These are phyloP conservation scores for Penicillium cataractarum DNA, from an alignment of 495 filamentous ascomycete species.

Conservation along the genomic window DNA sequence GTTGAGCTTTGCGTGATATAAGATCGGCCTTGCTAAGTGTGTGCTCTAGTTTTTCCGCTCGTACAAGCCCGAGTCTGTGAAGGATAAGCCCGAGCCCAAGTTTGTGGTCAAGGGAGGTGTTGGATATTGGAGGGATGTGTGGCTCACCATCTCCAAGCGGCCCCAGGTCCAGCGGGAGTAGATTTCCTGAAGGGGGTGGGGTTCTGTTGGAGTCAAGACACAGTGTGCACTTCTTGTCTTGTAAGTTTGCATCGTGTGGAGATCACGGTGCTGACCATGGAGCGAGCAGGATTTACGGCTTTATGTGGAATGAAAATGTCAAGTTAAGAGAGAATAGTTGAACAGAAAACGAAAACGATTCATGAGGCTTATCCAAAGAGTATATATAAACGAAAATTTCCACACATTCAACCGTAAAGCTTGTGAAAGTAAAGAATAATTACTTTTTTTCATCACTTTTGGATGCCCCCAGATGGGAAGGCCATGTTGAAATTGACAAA, in stretches of 20 bases:
- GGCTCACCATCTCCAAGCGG: conserved; percentile 46
- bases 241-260: not conserved
- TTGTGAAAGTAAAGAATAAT: conserved; percentile 1
- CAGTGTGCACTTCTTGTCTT: not conserved
- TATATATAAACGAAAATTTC: conserved; percentile 13
- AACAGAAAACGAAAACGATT: conserved; percentile 1
- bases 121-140: conserved; percentile 51
- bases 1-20: not conserved
- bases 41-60: conserved; percentile 40
- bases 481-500: conserved; percentile 4
- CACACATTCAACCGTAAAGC: conserved; percentile 8
- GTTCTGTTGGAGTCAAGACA: not conserved
- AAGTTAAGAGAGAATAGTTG: not conserved
- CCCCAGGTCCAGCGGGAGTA: conserved; percentile 10
- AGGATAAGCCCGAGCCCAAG: conserved; percentile 37
- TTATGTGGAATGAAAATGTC: not conserved
- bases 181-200: not conserved
- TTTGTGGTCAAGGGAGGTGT: conserved; percentile 54
- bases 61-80: conserved; percentile 36
- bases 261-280: not conserved
- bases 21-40: not conserved
- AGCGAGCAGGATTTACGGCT: not conserved
- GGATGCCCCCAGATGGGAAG: not conserved
- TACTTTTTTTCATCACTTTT: conserved; percentile 9
- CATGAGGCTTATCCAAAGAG: conserved; percentile 5